A percentile compares a stretch with the other conserved stretches of the same genome.
Conservation (phyloP, 1,284 basidiomycete species). For the Moesziomyces aphidis region DNA sequence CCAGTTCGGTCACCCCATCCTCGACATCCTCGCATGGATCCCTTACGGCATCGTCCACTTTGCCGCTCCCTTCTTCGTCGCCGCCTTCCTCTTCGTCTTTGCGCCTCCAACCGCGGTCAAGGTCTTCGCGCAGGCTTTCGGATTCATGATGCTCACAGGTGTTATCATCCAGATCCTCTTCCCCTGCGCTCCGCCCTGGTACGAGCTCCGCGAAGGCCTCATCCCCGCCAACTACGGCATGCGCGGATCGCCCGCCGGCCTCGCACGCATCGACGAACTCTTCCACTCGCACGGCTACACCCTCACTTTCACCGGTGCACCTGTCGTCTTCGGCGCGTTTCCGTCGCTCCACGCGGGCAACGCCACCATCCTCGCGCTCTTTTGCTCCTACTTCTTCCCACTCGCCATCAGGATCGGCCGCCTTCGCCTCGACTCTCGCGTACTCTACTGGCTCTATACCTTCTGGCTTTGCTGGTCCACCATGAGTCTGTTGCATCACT, state of each 20-base stretch:
- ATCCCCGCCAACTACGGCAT: conserved; percentile 93
- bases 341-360: conserved; percentile 91
- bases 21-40: conserved; percentile 94
- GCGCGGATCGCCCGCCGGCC: conserved; percentile 87
- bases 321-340: conserved; percentile 96
- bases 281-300: conserved; percentile 85
- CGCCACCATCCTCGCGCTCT: conserved; percentile 92
- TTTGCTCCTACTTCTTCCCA: conserved; percentile 95
- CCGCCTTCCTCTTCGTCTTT: conserved; percentile 81
- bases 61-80: conserved; percentile 74
- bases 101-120: conserved; percentile 82
- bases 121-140: conserved; percentile 88
- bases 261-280: conserved; percentile 89
- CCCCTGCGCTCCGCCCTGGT: conserved; percentile 94
- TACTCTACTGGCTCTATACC: conserved; percentile 84
- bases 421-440: conserved; percentile 65
- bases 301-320: conserved; percentile 85
- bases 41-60: conserved; percentile 96
- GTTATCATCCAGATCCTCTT: conserved; percentile 90
- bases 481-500: conserved; percentile 78
- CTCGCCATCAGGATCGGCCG: conserved; percentile 48
- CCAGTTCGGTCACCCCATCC: conserved; percentile 86
- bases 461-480: conserved; percentile 96
- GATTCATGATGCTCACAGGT: conserved; percentile 91
- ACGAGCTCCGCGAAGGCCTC: conserved; percentile 95